Base-by-base conservation (phyloP, 2,329 filamentous ascomycete genomes). In the Coniella lustricola region DNA sequence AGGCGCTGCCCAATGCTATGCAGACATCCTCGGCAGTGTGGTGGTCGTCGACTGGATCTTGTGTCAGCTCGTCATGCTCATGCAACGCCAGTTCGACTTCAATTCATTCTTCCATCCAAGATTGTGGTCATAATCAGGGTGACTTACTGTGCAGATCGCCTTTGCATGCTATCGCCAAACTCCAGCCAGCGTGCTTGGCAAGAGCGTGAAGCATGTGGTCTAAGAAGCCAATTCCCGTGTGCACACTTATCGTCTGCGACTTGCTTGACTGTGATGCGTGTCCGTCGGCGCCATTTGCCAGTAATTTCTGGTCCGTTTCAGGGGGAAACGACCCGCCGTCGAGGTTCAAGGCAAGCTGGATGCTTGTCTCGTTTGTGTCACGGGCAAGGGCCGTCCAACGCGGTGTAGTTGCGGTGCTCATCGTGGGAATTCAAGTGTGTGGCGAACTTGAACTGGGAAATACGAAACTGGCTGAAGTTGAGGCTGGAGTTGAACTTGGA, bases 141-240 rank as follows among this genome's bases (percentile, higher is more conserved):
- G 35, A 76, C 81, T 56, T 70, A 91, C 87, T 95, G 73, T 95
- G 87, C 46, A 97, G 71, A 70, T 98, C 93, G 47, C 93, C 93
- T 65, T 85, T 79, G 68, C 89, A 94, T 55, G 81, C 75, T 49
- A 98, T 73, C 29, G 82, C 82, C 59, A 98, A 70, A 71, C 86
- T 93, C 93, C 91, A 97, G 54, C 93, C 91, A 5, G 87, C 83
- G 70, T 98, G 93, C 71, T 98, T 97, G 44, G 93, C 87, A 48
- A 97, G 77, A 5, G 93, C 93, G 69, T 98, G 93, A 44, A 97
- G 78, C 91, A 98, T 97, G 74, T 98, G 93, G 72, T 98, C 93
- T 49, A 98, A 76, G 70, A 98, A 98, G 51, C 93, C 93, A 67
- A 98, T 95, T 56, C 93, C 93, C 0, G 91, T 95, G 75, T 88